Percentiles rank a stretch among this genome's conserved stretches.
Conservation (phyloP, 306 rosid species). For the Quercus parvula region DNA sequence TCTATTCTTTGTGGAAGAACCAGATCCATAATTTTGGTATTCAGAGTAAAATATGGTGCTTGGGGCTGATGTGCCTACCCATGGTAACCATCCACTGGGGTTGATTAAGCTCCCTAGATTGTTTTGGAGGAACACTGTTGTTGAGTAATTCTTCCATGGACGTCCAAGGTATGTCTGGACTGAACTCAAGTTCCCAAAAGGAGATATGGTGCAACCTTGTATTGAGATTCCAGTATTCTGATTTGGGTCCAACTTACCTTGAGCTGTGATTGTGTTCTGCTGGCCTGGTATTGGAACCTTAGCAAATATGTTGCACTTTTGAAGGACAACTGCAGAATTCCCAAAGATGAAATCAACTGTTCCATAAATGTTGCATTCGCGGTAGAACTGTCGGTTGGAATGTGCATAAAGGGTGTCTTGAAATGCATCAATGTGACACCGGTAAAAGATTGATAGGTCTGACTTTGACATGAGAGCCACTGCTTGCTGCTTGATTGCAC, state of each 20-base stretch:
- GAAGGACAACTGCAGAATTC: constrained; percentile 59
- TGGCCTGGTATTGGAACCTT: constrained; percentile 54
- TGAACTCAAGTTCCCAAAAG: constrained; percentile 45
- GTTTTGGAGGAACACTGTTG: constrained; percentile 52
- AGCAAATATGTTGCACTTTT: constrained; percentile 54
- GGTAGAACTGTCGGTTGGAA: constrained; percentile 61
- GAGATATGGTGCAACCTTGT: constrained; percentile 48
- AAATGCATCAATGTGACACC: constrained; percentile 54
- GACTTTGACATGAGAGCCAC: constrained; percentile 67
- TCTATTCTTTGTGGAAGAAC: constrained; percentile 55
- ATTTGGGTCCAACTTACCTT: constrained; percentile 72
- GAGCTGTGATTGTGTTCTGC: constrained; percentile 74
- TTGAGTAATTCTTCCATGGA: constrained; percentile 87
- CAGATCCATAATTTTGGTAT: constrained; percentile 55
- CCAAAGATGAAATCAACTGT: constrained; percentile 87
- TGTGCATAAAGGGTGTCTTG: constrained; percentile 72
- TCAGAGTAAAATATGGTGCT: constrained; percentile 71
- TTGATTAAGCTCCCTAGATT: constrained; percentile 38
- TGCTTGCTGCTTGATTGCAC: constrained; percentile 73
- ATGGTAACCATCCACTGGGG: constrained; percentile 83
- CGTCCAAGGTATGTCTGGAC: constrained; percentile 72
- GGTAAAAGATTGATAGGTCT: constrained; percentile 59
- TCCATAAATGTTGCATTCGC: constrained; percentile 62
- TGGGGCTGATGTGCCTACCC: constrained; percentile 74
- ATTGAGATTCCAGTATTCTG: constrained; percentile 71